Conservation (phyloP, 331 rosid genomes). For the Malus hybrid region DNA sequence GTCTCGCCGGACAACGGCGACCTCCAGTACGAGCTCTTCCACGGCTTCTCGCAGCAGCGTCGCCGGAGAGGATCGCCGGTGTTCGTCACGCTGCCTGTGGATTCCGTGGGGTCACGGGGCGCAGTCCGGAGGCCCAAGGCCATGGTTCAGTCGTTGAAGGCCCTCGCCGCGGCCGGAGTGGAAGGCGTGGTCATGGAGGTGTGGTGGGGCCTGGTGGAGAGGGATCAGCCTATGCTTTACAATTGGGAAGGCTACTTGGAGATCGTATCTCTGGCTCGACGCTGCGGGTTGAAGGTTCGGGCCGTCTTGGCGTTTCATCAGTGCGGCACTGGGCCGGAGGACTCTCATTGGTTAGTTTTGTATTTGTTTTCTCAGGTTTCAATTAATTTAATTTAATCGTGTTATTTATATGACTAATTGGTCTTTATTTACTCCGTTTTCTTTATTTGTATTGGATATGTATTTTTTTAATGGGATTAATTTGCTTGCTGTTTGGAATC, state of each 20-base stretch:
- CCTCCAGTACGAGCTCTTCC: slow-evolving; percentile 34
- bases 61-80: slow-evolving; percentile 31
- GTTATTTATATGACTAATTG: not conserved
- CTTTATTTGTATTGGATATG: not conserved
- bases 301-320: slow-evolving; percentile 42
- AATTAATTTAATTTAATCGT: not conserved
- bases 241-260: slow-evolving; percentile 44
- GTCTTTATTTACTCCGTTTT: not conserved
- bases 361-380: not conserved
- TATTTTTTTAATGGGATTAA: not conserved
- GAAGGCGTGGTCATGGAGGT: slow-evolving; percentile 52
- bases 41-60: slow-evolving; percentile 26
- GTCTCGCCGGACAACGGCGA: slow-evolving; percentile 36
- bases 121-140: slow-evolving; percentile 23
- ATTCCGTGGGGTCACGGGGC: slow-evolving; percentile 21
- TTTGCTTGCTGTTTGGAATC: not conserved
- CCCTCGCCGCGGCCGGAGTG: slow-evolving; percentile 42
- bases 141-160: slow-evolving; percentile 34
- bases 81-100: slow-evolving; percentile 37
- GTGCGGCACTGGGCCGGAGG: slow-evolving; percentile 33
- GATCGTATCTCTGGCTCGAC: slow-evolving; percentile 31
- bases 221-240: slow-evolving; percentile 31
- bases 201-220: slow-evolving; percentile 61
- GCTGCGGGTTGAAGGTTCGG: slow-evolving; percentile 36
- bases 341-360: slow-evolving; percentile 36